Conservation (phyloP, 352 stramenopile species). For the Nothophytophthora sp. region DNA sequence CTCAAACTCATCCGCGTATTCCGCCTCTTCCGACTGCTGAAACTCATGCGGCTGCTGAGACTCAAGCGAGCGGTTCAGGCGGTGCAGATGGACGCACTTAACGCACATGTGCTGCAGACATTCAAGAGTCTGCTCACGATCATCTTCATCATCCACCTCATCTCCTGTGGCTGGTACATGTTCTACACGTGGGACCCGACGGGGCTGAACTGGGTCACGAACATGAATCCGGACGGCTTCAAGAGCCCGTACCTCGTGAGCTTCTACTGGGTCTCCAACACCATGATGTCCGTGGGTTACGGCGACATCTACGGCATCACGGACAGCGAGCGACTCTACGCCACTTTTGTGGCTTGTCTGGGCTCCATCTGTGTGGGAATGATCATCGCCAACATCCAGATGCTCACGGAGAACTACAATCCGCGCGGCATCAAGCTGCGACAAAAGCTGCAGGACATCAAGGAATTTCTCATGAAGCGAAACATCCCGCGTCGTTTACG, state of each 20-base stretch:
- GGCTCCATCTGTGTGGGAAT: slow-evolving; percentile 90
- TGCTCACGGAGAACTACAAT: slow-evolving; percentile 93
- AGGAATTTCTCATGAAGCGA: slow-evolving; percentile 78
- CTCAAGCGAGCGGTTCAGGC: slow-evolving; percentile 64
- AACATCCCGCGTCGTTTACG: slow-evolving; percentile 62
- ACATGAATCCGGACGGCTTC: slow-evolving; percentile 41
- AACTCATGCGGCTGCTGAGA: slow-evolving; percentile 70
- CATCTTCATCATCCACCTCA: slow-evolving; percentile 79
- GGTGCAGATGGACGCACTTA: slow-evolving; percentile 76
- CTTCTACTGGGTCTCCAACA: slow-evolving; percentile 94
- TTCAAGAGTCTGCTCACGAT: slow-evolving; percentile 69
- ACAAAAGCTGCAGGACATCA: slow-evolving; percentile 75
- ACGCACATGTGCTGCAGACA: slow-evolving; percentile 77
- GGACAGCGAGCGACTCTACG: slow-evolving; percentile 78
- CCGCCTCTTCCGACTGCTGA: slow-evolving; percentile 69
- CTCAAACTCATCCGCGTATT: slow-evolving; percentile 80
- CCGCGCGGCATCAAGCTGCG: slow-evolving; percentile 72
- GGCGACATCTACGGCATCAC: slow-evolving; percentile 89
- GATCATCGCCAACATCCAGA: slow-evolving; percentile 93
- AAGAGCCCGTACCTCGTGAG: slow-evolving; percentile 82
- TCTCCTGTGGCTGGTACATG: slow-evolving; percentile 78
- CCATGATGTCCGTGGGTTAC: slow-evolving; percentile 94
- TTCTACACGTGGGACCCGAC: slow-evolving; percentile 82
- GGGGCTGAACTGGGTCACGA: slow-evolving; percentile 73
- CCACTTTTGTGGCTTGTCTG: slow-evolving; percentile 83